These are phyloP conservation scores for Lactifluus hygrophoroides DNA, from an alignment of 768 basidiomycete species.

Conservation along the genomic window DNA sequence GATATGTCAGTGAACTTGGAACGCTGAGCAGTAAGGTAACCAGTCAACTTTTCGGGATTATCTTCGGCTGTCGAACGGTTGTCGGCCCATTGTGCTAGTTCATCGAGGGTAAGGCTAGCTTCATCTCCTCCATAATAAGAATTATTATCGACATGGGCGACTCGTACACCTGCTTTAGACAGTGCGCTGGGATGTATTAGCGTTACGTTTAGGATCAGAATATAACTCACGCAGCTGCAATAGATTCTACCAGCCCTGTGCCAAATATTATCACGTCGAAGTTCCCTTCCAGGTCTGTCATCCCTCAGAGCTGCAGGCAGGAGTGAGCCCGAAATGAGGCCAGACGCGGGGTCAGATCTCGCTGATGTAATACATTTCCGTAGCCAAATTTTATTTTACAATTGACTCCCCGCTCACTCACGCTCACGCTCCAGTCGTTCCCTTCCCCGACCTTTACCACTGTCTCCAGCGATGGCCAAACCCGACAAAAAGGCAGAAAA, in stretches of 20 bases:
- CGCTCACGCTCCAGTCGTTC: too few species aligned
- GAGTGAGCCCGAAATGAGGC: neutral
- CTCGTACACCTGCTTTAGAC: conserved; percentile 78
- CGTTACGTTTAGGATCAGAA: neutral
- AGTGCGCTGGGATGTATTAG: conserved; percentile 52
- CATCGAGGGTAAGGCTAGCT: conserved; percentile 75
- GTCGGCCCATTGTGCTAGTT: conserved; percentile 66
- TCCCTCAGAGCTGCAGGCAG: neutral
- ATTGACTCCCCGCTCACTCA: conserved; percentile 11
- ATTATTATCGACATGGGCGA: conserved; percentile 83
- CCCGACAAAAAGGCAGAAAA: conserved; percentile 34
- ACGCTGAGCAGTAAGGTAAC: conserved; percentile 25
- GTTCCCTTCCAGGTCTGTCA: conserved; percentile 22
- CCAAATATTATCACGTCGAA: conserved; percentile 68
- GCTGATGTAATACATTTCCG: conserved; percentile 10
- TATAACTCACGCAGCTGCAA: conserved; percentile 73
- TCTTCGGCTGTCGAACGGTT: conserved; percentile 22
- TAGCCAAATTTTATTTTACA: conserved; percentile 7
- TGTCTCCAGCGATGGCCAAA: conserved; percentile 32
- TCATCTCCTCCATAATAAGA: conserved; percentile 79
- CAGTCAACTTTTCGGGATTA: conserved; percentile 8
- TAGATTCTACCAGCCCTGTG: conserved; percentile 79
- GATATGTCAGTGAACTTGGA: conserved; percentile 36
- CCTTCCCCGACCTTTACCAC: conserved; percentile 5
- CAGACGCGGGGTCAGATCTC: too few species aligned